Conservation (phyloP, 116 monocot species). For the Trichopus zeylanicus region DNA sequence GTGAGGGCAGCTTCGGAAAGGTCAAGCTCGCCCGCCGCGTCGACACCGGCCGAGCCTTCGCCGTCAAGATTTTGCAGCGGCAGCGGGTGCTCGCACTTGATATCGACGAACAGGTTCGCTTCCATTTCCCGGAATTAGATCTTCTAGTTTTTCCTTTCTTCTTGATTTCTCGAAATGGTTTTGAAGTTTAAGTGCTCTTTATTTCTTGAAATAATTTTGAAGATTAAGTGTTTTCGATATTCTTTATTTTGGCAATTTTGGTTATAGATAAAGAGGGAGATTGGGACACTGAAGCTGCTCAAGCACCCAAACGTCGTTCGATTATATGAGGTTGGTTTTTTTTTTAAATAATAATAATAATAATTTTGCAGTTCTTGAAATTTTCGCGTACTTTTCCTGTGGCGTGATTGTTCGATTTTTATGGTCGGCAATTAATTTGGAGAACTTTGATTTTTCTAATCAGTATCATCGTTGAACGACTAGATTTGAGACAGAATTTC, state of each 20-base stretch:
- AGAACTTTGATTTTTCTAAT: too few species aligned
- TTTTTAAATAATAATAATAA: too few species aligned
- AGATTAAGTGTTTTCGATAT: neutral
- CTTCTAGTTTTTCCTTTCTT: neutral
- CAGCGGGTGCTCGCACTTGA: slow-evolving; percentile 36
- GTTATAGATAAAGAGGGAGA: slow-evolving; percentile 68
- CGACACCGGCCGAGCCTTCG: slow-evolving; percentile 36
- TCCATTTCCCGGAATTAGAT: neutral
- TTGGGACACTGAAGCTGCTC: slow-evolving; percentile 64
- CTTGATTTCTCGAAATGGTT: neutral
- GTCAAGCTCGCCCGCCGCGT: slow-evolving; percentile 47
- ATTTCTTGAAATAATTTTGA: neutral
- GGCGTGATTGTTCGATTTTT: neutral
- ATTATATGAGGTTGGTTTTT: slow-evolving; percentile 41
- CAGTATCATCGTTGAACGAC: too few species aligned
- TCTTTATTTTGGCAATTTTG: neutral
- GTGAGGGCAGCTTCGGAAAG: slow-evolving; percentile 64
- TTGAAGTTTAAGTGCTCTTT: neutral
- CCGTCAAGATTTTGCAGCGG: slow-evolving; percentile 65
- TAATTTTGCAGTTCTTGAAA: neutral
- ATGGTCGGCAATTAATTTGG: too few species aligned
- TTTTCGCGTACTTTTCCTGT: neutral
- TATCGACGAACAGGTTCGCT: slow-evolving; percentile 46
- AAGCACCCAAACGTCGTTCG: slow-evolving; percentile 78
- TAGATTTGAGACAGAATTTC: too few species aligned